Conservation (phyloP, 805 yeast genomes). For the Starmerella khaoyaiensis region DNA sequence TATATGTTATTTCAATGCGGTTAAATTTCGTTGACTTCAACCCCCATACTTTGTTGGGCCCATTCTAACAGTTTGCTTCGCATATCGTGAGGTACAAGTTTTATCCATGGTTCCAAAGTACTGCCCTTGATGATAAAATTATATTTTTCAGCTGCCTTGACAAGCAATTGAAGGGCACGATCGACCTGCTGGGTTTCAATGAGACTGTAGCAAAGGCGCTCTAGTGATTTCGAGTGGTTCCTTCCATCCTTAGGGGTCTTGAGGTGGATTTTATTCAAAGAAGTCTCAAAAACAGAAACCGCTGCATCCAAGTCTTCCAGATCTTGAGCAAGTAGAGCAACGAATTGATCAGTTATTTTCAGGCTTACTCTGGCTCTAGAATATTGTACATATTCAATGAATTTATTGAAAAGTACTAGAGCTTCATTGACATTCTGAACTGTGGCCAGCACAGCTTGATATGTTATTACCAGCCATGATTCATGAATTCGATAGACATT, state of each 20-base stretch:
- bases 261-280: slow-evolving; percentile 13
- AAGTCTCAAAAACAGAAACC: slow-evolving; percentile 14
- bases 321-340: slow-evolving; percentile 15
- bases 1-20: no score
- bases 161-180: slow-evolving; percentile 19
- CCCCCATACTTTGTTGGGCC: neutral
- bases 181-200: slow-evolving; percentile 7
- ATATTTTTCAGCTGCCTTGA: slow-evolving; percentile 3
- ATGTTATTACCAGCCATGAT: slow-evolving; percentile 20
- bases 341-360: slow-evolving; percentile 22
- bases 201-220: slow-evolving; percentile 12
- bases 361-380: slow-evolving; percentile 4
- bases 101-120: slow-evolving; percentile 10
- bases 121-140: slow-evolving; percentile 7
- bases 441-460: slow-evolving; percentile 22
- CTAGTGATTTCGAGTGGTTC: slow-evolving; percentile 14
- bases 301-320: slow-evolving; percentile 17
- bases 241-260: slow-evolving; percentile 10
- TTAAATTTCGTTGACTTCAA: neutral
- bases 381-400: slow-evolving; percentile 5
- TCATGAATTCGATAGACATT: slow-evolving; percentile 13
- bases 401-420: slow-evolving; percentile 14
- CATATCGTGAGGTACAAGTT: neutral
- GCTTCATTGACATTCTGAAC: slow-evolving; percentile 15
- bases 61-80: neutral